Conservation (phyloP, 768 basidiomycete genomes). For the Ramaria sp. region DNA sequence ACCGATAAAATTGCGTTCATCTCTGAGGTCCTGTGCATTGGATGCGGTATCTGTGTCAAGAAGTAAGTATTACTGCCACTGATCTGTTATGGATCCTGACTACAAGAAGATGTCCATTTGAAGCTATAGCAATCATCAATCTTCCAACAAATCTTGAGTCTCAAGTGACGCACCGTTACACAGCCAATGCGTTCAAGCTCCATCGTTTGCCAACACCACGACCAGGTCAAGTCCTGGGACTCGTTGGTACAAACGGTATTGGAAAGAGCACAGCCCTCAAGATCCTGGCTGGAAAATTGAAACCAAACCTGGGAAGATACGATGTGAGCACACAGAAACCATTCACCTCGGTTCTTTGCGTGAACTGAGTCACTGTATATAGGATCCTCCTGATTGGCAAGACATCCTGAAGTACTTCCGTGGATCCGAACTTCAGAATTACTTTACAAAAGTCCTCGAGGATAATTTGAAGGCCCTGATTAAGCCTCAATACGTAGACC, state of each 20-base stretch:
- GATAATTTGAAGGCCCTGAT: conserved; percentile 98
- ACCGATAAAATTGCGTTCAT: conserved; percentile 97
- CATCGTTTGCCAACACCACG: conserved; percentile 95
- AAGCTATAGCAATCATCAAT: conserved; percentile 98
- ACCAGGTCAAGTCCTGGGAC: conserved; percentile 95
- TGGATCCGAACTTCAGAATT: conserved; percentile 97
- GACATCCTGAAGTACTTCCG: conserved; percentile 98
- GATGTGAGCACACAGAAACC: conserved; percentile 48
- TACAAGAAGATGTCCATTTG: conserved; percentile 81
- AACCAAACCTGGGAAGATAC: conserved; percentile 95
- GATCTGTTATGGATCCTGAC: not conserved
- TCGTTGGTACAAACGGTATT: conserved; percentile 99
- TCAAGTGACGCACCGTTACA: conserved; percentile 95
- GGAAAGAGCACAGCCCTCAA: conserved; percentile 98
- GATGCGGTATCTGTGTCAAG: conserved; percentile 99
- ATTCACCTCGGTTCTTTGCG: not conserved
- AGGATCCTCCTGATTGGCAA: conserved; percentile 99
- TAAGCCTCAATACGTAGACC: conserved; percentile 99
- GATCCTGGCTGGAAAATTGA: conserved; percentile 92
- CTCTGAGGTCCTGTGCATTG: conserved; percentile 97
- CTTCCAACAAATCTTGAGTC: conserved; percentile 94
- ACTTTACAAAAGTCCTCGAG: conserved; percentile 98
- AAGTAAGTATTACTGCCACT: conserved; percentile 49
- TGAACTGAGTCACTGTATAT: conserved; percentile 1
- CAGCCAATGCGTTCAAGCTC: conserved; percentile 97